Evolutionary conservation across 1,284 basidiomycete genomes (phyloP), one percentile per base, ranked within the genome.

Genomic region (Bjerkandera adusta): DNA sequence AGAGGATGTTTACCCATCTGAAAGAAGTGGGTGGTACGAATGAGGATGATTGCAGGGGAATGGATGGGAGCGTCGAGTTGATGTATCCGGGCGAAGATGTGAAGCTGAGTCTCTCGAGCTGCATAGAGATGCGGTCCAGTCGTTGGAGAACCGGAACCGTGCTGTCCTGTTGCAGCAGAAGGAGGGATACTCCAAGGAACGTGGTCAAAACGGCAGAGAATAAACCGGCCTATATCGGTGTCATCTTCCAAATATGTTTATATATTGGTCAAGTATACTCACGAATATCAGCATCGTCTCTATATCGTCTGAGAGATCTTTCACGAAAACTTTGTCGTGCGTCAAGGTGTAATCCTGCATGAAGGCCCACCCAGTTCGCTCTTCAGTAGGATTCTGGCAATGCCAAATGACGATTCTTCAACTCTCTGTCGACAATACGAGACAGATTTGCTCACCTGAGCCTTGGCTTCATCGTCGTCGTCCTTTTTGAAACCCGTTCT

Each of bases 1-100:
- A 53, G 16, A 52, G 43, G 12, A 43, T 35, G 35, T 50, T 50
- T 11, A 47, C 34, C 16, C 38, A 21, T 22, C 38, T 8, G 36
- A 37, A 13, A 35, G 16, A 21, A 39, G 26, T n/a, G 36, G 20
- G 6, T 20, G 22, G 27, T 43, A 43, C 8, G 44, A 27, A 15
- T 8, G 26, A 12, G 36, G 18, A 5, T n/a, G 38, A 8, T 8
- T 8, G 11, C 25, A 8, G 13, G 38, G 13, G 30, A 15, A 12
- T 21, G 25, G n/a, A 30, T 10, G 15, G n/a, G 8, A 18, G 25
- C 5, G 38, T 41, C 7, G 38, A 27, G 16, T 41, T 41, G 11
- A 41, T 10, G 13, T 15, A 12, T 26, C 16, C 11, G 25, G 25
- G 13, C 12, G 38, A 8, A 27, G 13, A n/a, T 41, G 24, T 12